These are phyloP conservation scores for Aspergillus neotritici DNA, from an alignment of 2,329 filamentous ascomycete genomes.

Conservation along the genomic window DNA sequence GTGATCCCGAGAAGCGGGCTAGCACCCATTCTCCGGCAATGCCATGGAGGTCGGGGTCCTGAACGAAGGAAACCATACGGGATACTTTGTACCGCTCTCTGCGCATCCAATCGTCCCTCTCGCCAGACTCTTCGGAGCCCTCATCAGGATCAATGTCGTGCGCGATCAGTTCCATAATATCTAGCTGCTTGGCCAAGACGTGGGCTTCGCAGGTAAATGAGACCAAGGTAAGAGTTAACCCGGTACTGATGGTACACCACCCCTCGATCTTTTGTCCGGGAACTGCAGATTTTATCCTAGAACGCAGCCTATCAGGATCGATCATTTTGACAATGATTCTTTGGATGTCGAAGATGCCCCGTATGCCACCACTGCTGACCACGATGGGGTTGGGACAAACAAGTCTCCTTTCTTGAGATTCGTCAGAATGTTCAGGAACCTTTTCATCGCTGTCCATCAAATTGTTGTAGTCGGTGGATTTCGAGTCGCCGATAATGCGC, in stretches of 20 bases:
- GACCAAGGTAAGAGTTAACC: slow-evolving; percentile 7
- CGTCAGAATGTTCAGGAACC: too few relatives aligned
- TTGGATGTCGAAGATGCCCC: slow-evolving; percentile 15
- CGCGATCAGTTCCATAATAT: slow-evolving; percentile 7
- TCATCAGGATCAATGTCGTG: neutral
- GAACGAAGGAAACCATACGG: slow-evolving; percentile 15
- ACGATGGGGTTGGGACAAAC: slow-evolving; percentile 14
- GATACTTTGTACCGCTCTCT: slow-evolving; percentile 3
- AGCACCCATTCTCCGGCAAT: slow-evolving; percentile 17
- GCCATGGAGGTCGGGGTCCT: slow-evolving; percentile 8
- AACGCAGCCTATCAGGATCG: slow-evolving; percentile 8
- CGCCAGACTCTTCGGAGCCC: too few relatives aligned
- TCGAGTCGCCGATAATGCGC: too few relatives aligned
- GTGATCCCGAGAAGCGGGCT: slow-evolving; percentile 10
- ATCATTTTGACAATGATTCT: slow-evolving; percentile 13
- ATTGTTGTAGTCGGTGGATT: neutral
- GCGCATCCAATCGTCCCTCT: neutral
- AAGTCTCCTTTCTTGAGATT: slow-evolving; percentile 1
- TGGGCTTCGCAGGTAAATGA: slow-evolving; percentile 7
- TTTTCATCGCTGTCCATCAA: neutral
- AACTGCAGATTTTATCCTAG: slow-evolving; percentile 7
- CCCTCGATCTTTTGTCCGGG: slow-evolving; percentile 12
- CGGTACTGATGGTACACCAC: slow-evolving; percentile 15
- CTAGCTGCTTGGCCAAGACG: slow-evolving; percentile 6
- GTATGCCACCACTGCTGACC: slow-evolving; percentile 12